Percentiles rank a stretch among this genome's conserved stretches.
phyloP scores from a whole-genome alignment of 2,329 filamentous ascomycete genomes.

The Helotiales sp. region DNA sequence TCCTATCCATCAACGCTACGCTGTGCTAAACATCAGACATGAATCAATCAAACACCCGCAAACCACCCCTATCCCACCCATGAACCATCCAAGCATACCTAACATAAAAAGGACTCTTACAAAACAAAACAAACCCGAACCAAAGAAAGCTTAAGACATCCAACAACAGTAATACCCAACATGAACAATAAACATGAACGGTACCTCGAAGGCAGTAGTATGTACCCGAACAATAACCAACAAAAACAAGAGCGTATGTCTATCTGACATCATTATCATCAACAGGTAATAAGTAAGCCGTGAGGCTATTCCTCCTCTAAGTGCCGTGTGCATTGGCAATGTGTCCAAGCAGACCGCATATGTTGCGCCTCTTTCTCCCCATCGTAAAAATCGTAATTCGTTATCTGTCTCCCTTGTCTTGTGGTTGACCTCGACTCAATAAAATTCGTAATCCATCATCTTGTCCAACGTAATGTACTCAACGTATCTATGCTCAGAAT shows the following conservation, averaged over 20 bases:
- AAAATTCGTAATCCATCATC: constrained; percentile 14
- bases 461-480: constrained; percentile 1
- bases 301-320: constrained; percentile 8
- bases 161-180: too few relatives aligned
- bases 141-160: background rate
- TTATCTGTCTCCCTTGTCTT: background rate
- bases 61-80: background rate
- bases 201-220: background rate
- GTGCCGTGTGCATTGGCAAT: background rate
- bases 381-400: constrained; percentile 12
- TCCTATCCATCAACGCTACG: background rate
- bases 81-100: background rate
- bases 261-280: constrained; percentile 18
- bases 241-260: background rate
- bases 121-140: background rate
- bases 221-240: constrained; percentile 9
- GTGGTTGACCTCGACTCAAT: constrained; percentile 1
- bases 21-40: background rate
- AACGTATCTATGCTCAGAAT: constrained; percentile 26
- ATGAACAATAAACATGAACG: background rate
- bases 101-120: background rate
- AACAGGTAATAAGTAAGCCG: constrained; percentile 10
- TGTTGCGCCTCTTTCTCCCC: background rate
- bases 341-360: background rate
- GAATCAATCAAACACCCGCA: background rate